These are phyloP conservation scores for Coriaria nepalensis DNA, from an alignment of 306 rosid species.

Conservation along the genomic window DNA sequence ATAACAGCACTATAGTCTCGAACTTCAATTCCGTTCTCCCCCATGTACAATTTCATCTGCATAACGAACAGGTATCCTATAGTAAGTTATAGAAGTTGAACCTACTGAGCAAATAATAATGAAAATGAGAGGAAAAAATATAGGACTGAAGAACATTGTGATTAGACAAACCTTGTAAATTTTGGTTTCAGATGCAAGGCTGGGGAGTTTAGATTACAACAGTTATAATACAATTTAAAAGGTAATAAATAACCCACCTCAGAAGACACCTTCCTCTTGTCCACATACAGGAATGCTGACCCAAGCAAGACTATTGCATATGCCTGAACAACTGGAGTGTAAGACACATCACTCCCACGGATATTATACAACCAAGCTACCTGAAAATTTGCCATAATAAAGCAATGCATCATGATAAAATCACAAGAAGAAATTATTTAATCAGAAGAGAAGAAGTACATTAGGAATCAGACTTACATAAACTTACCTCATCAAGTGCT, in stretches of 20 bases:
- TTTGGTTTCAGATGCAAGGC: too few relatives aligned
- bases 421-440: slow-evolving; percentile 3
- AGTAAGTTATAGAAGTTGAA: too few relatives aligned
- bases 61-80: slow-evolving; percentile 11
- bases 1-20: slow-evolving; percentile 59
- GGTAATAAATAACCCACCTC: slow-evolving; percentile 52
- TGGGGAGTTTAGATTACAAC: too few relatives aligned
- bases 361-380: slow-evolving; percentile 93
- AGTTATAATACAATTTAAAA: too few relatives aligned
- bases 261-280: slow-evolving; percentile 58
- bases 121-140: too few relatives aligned
- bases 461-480: slow-evolving; percentile 4
- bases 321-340: slow-evolving; percentile 88
- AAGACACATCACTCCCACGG: slow-evolving; percentile 91
- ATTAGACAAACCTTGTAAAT: too few relatives aligned
- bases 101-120: too few relatives aligned
- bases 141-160: too few relatives aligned
- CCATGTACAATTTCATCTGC: slow-evolving; percentile 58
- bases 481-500: slow-evolving; percentile 77
- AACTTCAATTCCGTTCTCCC: slow-evolving; percentile 62
- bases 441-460: not conserved
- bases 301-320: slow-evolving; percentile 62
- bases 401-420: slow-evolving; percentile 1
- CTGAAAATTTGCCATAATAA: slow-evolving; percentile 29
- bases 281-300: slow-evolving; percentile 69